Evolutionary conservation across 1,284 basidiomycete genomes (phyloP), one percentile per base, ranked within the genome.

Genomic region (Bondarzewia mesenterica): DNA sequence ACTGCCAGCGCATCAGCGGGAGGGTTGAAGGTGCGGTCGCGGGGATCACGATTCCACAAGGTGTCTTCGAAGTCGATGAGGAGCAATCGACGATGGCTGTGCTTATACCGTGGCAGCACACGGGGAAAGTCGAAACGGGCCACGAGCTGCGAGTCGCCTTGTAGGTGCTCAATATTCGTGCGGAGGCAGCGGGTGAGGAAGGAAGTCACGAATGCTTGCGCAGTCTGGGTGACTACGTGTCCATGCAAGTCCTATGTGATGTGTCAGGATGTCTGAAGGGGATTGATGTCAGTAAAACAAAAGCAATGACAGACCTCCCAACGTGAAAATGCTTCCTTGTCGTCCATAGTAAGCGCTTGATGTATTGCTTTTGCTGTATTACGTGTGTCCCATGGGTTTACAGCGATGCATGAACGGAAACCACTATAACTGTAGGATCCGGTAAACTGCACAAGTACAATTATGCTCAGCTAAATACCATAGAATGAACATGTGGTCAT

Each of bases 191-290:
- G 76, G 4, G 75, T 80, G 48, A 93, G 77, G 76, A 93, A 89
- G 3, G 82, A 78, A 0, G 77, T 86, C 46, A 88, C 84, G 66
- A 93, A 93, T 2, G 86, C 75, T 60, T 93, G 90, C 0, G 89
- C 87, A 1, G 86, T 90, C 61, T 93, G 91, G 0, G 87, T 86
- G n/a, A 82, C 80, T 44, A 93, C 91, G 55, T 92, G 89, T 51
- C 78, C 80, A 62, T 93, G 87, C 1, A 93, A 69, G 54, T 93
- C 90, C 70, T 78, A 49, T 10, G 41, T 23, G 12, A 16, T n/a
- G n/a, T n/a, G n/a, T n/a, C n/a, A n/a, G n/a, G n/a, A n/a, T n/a
- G n/a, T n/a, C n/a, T n/a, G n/a, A n/a, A n/a, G n/a, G n/a, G 23
- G 21, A n/a, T 2, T 14, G 29, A 38, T 18, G 23, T 35, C 46